These are phyloP conservation scores for Globisporangium yorkense DNA, from an alignment of 352 stramenopile species.

Conservation along the genomic window DNA sequence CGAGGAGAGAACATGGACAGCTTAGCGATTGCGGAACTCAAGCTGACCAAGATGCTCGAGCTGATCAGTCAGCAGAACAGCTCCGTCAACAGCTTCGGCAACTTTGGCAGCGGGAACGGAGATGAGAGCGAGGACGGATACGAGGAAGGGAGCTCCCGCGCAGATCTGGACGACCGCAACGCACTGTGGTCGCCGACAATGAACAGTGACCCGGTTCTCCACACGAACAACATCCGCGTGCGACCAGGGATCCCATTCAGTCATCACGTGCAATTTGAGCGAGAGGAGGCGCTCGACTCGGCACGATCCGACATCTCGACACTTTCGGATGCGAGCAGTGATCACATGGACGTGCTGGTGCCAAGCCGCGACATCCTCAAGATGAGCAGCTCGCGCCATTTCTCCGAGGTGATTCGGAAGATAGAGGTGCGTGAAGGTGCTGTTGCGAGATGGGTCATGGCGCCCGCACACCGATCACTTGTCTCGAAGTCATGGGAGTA, in stretches of 20 bases:
- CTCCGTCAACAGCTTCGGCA: conserved; percentile 50
- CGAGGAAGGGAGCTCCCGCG: conserved; percentile 21
- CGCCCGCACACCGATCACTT: too few species aligned
- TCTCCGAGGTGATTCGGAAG: conserved; percentile 74
- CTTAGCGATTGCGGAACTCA: conserved; percentile 57
- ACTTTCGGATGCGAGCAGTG: conserved; percentile 19
- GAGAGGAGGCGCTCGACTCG: conserved; percentile 28
- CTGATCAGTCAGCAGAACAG: conserved; percentile 67
- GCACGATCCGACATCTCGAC: conserved; percentile 46
- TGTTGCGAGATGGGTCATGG: background rate
- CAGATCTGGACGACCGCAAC: conserved; percentile 50
- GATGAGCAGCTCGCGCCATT: conserved; percentile 81
- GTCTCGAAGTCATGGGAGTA: too few species aligned
- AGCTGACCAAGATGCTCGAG: conserved; percentile 73
- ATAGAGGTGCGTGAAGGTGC: conserved; percentile 45
- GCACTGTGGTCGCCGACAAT: conserved; percentile 50
- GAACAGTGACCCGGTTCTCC: conserved; percentile 70
- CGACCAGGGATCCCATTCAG: conserved; percentile 10
- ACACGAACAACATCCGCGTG: conserved; percentile 78
- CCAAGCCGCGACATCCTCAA: conserved; percentile 81
- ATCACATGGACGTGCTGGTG: conserved; percentile 52
- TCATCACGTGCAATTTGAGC: conserved; percentile 16
- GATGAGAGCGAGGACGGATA: conserved; percentile 22
- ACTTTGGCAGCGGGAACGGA: conserved; percentile 19
- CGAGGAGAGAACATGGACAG: conserved; percentile 52